These are phyloP conservation scores for Priceomyces fermenticarens DNA, from an alignment of 805 yeast genomes.

Conservation along the genomic window DNA sequence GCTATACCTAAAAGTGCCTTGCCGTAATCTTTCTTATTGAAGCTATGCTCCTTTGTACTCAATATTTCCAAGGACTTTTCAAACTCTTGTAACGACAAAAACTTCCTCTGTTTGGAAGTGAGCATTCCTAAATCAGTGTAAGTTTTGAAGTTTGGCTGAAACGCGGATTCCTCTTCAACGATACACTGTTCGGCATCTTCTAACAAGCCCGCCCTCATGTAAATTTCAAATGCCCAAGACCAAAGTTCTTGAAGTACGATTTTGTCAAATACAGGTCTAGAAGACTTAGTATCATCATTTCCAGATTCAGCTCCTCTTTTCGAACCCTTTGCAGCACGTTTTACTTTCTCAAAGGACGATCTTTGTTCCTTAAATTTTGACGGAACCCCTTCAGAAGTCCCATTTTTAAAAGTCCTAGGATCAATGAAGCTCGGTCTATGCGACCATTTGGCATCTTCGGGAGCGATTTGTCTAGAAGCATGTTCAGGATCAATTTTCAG, in stretches of 20 bases:
- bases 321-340: slow-evolving; percentile 9
- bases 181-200: slow-evolving; percentile 71
- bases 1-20: slow-evolving; percentile 56
- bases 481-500: slow-evolving; percentile 12
- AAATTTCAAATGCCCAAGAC: slow-evolving; percentile 70
- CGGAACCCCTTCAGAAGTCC: background rate
- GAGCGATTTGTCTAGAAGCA: slow-evolving; percentile 1
- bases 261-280: slow-evolving; percentile 21
- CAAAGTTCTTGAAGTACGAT: slow-evolving; percentile 59
- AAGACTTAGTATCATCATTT: background rate
- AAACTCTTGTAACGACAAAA: slow-evolving; percentile 58
- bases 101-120: slow-evolving; percentile 39
- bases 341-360: slow-evolving; percentile 18
- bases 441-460: slow-evolving; percentile 28
- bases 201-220: slow-evolving; percentile 49
- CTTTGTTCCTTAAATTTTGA: slow-evolving; percentile 8
- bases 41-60: slow-evolving; percentile 21
- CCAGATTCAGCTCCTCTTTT: background rate
- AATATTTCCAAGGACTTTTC: slow-evolving; percentile 56
- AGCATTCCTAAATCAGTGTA: slow-evolving; percentile 49
- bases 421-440: slow-evolving; percentile 42
- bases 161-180: slow-evolving; percentile 60
- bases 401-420: slow-evolving; percentile 12
- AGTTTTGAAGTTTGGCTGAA: slow-evolving; percentile 45
- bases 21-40: slow-evolving; percentile 37